These are phyloP conservation scores for Neofusicoccum cordaticola DNA, from an alignment of 2,329 filamentous ascomycete genomes.

Conservation along the genomic window DNA sequence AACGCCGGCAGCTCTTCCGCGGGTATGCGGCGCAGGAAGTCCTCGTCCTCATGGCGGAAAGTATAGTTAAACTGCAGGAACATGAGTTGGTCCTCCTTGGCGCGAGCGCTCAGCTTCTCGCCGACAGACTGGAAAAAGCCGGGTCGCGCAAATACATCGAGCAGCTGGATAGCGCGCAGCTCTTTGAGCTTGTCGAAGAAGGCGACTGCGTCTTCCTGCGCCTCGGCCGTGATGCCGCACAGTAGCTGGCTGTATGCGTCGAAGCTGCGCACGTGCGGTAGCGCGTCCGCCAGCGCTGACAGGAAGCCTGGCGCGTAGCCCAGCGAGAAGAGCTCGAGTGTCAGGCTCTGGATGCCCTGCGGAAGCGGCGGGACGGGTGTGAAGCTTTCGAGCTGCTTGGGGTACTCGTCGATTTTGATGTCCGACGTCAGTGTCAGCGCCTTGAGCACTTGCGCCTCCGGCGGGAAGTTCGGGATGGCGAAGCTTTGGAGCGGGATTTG, in stretches of 20 bases:
- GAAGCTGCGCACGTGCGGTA: slow-evolving; percentile 43
- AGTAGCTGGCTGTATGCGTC: slow-evolving; percentile 48
- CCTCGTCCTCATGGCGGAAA: slow-evolving; percentile 44
- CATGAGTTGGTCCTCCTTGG: slow-evolving; percentile 32
- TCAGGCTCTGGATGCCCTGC: slow-evolving; percentile 41
- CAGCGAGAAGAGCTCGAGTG: slow-evolving; percentile 49
- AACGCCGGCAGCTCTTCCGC: slow-evolving; percentile 35
- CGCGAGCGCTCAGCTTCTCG: slow-evolving; percentile 18
- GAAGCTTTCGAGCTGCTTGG: slow-evolving; percentile 34
- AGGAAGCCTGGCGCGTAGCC: slow-evolving; percentile 48
- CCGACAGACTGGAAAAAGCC: slow-evolving; percentile 39
- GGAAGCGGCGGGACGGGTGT: slow-evolving; percentile 30
- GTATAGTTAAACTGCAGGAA: slow-evolving; percentile 49
- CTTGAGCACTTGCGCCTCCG: slow-evolving; percentile 41
- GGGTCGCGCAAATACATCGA: slow-evolving; percentile 46
- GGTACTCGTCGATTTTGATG: slow-evolving; percentile 49
- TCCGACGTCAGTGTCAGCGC: slow-evolving; percentile 49
- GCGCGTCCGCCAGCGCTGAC: slow-evolving; percentile 34
- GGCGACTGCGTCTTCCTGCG: slow-evolving; percentile 38
- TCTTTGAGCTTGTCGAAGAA: slow-evolving; percentile 39
- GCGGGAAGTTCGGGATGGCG: slow-evolving; percentile 45
- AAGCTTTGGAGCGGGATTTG: slow-evolving; percentile 49
- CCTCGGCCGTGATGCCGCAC: slow-evolving; percentile 41
- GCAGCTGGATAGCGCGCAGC: slow-evolving; percentile 45
- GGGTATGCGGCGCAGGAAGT: slow-evolving; percentile 42